Evolutionary conservation across 345 rosid genomes (phyloP), one percentile per base, ranked within the genome.

Genomic region (Brassica nigra): DNA sequence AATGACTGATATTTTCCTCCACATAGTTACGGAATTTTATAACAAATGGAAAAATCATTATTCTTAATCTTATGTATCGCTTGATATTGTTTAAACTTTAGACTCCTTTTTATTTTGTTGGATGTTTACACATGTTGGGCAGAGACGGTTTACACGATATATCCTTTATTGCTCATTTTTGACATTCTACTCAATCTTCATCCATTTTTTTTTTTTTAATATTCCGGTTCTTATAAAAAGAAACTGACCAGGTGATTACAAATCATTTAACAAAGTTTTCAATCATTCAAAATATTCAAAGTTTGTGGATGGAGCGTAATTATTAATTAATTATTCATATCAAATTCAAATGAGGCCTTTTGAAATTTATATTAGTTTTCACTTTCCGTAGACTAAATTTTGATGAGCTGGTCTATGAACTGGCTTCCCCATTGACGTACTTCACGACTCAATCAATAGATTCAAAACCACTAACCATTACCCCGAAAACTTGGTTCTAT

Each of bases 371-470:
- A 54, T 54, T 70, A 27, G 2, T 71, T 71, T 37, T 6, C 67
- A 11, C 39, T 65, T 78, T 55, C 10, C 37, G 7, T 49, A 61
- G 18, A 74, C 75, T 68, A 74, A 68, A 15, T 15, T 58, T 80
- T 69, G 57, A 55, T 80, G 74, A 80, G 83, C 83, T 80, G 79
- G 59, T 68, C 9, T 69, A 62, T 75, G 79, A 80, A 80, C 83
- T 75, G 79, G 79, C 79, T 69, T 44, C 27, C 62, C 58, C 74
- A 74, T 67, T 73, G 70, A 74, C 64, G 78, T 73, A 68, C 70
- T 73, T 58, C 69, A 79, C 33, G 79, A 62, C 83, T 74, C 75
- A 61, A 79, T 23, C 27, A 23, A 23, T 23, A 23, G 27, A 23
- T 23, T 68, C 70, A 74, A 52, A 80, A 49, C 29, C 70, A 49